Conservation (phyloP, 1,284 basidiomycete genomes). For the Uromyces viciae-fabae region DNA sequence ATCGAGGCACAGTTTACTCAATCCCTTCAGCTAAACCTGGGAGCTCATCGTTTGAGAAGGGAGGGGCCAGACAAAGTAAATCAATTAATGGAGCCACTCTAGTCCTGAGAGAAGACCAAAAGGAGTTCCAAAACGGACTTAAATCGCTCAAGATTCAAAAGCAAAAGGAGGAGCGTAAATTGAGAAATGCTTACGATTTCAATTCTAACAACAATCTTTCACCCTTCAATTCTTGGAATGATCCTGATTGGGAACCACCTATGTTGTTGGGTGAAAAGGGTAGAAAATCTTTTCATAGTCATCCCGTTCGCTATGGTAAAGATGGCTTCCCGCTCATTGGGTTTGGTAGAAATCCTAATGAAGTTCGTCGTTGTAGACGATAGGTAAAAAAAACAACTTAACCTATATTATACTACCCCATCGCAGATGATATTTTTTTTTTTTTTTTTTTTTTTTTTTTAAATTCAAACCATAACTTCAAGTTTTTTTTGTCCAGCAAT, state of each 20-base stretch:
- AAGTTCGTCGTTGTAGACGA: conserved; percentile 27
- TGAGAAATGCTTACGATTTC: conserved; percentile 60
- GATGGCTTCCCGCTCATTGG: conserved; percentile 48
- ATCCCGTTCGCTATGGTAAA: conserved; percentile 45
- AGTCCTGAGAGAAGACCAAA: conserved; percentile 84
- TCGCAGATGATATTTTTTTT: neutral
- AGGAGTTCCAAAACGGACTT: conserved; percentile 75
- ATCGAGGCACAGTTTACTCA: conserved; percentile 85
- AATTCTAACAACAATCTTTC: conserved; percentile 54
- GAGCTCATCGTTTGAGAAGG: conserved; percentile 65
- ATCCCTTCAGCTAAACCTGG: conserved; percentile 89
- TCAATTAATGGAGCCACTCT: conserved; percentile 58
- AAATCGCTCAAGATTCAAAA: conserved; percentile 68
- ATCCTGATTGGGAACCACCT: conserved; percentile 72
- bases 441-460: neutral
- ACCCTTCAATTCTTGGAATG: conserved; percentile 66
- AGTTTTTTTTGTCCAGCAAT: too few species aligned
- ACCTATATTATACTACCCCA: neutral
- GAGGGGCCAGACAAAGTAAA: conserved; percentile 46
- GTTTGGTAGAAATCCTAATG: conserved; percentile 42
- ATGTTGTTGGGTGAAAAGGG: conserved; percentile 71
- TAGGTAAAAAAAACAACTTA: neutral
- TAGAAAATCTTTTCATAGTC: conserved; percentile 62
- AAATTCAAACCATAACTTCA: neutral
- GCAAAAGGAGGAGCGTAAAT: conserved; percentile 72